A percentile compares a stretch with the other conserved stretches of the same genome.
Conservation (phyloP, 1,284 basidiomycete genomes). For the Leccinum solheimii region DNA sequence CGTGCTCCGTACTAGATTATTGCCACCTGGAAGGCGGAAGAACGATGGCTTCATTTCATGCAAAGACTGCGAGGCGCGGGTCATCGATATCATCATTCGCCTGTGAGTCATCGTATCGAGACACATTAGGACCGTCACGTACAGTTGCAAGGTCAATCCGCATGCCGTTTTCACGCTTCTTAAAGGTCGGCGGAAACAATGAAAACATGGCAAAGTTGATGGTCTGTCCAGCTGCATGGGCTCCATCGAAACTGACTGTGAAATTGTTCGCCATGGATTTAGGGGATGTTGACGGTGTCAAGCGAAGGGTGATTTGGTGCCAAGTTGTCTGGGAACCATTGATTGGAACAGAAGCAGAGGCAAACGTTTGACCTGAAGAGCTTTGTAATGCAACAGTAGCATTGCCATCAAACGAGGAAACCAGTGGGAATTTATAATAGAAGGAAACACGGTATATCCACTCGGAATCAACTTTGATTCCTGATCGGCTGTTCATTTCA, state of each 20-base stretch:
- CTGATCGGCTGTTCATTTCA: constrained; percentile 33
- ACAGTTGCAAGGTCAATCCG: constrained; percentile 64
- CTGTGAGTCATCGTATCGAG: not conserved
- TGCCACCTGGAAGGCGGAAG: constrained; percentile 67
- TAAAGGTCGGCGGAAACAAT: constrained; percentile 73
- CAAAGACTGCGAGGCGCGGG: constrained; percentile 39
- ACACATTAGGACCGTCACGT: constrained; percentile 2
- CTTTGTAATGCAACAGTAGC: constrained; percentile 51
- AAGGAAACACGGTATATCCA: constrained; percentile 69
- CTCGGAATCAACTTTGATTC: constrained; percentile 58
- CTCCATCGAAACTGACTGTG: constrained; percentile 53
- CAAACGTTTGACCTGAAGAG: constrained; percentile 45
- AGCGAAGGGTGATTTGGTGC: constrained; percentile 48
- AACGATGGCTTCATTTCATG: constrained; percentile 61
- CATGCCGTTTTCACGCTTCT: constrained; percentile 61
- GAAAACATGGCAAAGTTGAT: constrained; percentile 67
- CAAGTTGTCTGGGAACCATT: constrained; percentile 50
- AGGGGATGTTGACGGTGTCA: constrained; percentile 46
- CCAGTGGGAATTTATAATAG: constrained; percentile 56
- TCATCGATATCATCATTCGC: not conserved
- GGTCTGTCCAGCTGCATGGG: constrained; percentile 46
- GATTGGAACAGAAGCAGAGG: constrained; percentile 42
- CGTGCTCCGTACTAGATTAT: constrained; percentile 45
- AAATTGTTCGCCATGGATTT: constrained; percentile 49
- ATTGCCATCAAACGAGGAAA: constrained; percentile 46